Evolutionary conservation across 495 filamentous ascomycete genomes (phyloP), one percentile per base, ranked within the genome.

Genomic region (Penicillium coffeae): DNA sequence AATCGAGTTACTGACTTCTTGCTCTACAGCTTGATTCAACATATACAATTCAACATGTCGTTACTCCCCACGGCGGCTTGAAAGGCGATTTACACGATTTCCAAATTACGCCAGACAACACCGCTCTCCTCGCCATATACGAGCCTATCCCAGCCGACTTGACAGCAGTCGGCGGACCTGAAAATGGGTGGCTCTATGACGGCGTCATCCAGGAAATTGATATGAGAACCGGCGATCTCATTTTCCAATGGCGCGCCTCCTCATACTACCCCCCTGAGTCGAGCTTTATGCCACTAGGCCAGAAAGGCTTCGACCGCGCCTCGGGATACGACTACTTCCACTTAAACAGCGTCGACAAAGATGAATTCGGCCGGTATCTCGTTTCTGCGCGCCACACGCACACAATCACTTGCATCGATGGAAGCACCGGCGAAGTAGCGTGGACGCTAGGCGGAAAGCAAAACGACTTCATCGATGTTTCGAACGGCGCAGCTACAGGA

Each of bases 301-400:
- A 58, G n/a, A 49, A 43, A n/a, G 62, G 66, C 2, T 18, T 49
- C 27, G 52, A 55, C 33, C 50, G 52, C 16, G 51, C 48, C 7
- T 16, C 45, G 9, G 52, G 40, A 14, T 69, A 51, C 33, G 78
- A 83, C 52, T 81, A 76, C 55, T 80, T 77, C 59, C 79, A 82
- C 51, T 71, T 83, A 50, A 81, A 81, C 59, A 77, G 74, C 38
- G 70, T 83, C 42, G 79, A 81, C 62, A 79, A 81, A 56, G 62
- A 75, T 50, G 47, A 56, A 3, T 58, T 71, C 7, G 78, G 79
- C 5, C 72, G 73, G 44, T 83, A 81, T 47, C 54, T 83, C 3
- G 65, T 83, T 20, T 82, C 80, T 4, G 72, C 67, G 7, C 73
- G 79, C 9, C 72, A 83, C 48, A 71, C 69, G 16, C 71, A 74